Evolutionary conservation across 495 filamentous ascomycete species (phyloP), one percentile per base, ranked within the genome.

Genomic region (Bombardia bombarda): DNA sequence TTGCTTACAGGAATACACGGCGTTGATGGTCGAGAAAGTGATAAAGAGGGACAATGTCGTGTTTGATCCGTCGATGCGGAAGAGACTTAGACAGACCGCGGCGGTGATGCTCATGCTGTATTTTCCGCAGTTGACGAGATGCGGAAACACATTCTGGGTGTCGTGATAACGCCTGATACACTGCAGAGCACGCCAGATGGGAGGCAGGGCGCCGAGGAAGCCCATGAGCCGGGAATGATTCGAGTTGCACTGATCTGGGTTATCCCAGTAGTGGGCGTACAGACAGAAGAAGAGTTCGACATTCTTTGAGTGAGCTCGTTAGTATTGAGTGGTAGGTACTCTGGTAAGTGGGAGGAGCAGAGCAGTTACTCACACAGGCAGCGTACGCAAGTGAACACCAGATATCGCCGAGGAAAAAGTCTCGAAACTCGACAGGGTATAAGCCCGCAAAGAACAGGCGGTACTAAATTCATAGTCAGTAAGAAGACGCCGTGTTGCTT

Each of bases 371-470:
- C 73, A 94, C 87, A 19, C 86, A 82, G 56, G 87, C 84, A 22
- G 82, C 72, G 62, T 98, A 97, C 7, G 88, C 92, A 40, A 89
- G 75, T 4, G 92, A 97, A 58, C 92, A 97, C 56, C 87, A 94
- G 74, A 97, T 96, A 57, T 98, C 92, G 13, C 92, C 92, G 0
- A 97, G 73, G 61, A 95, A 98, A 67, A 98, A 97, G 59, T 98
- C 92, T 45, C 88, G 79, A 56, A 97, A 98, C 58, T 96, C 92
- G 16, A 98, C 92, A 8, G 85, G 88, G 60, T 89, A 95, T 9
- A 92, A 52, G 12, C 92, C 92, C 14, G 92, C 84, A 17, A 87
- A 72, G 35, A 93, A 65, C 20, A 97, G 66, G 46, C 92, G 83
- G 70, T 82, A 93, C 87, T 95, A 72, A 58, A 14, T n/a, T n/a